Evolutionary conservation across 352 stramenopile genomes (phyloP), one percentile per base, ranked within the genome.

Genomic region (Blastocystis sp.): DNA sequence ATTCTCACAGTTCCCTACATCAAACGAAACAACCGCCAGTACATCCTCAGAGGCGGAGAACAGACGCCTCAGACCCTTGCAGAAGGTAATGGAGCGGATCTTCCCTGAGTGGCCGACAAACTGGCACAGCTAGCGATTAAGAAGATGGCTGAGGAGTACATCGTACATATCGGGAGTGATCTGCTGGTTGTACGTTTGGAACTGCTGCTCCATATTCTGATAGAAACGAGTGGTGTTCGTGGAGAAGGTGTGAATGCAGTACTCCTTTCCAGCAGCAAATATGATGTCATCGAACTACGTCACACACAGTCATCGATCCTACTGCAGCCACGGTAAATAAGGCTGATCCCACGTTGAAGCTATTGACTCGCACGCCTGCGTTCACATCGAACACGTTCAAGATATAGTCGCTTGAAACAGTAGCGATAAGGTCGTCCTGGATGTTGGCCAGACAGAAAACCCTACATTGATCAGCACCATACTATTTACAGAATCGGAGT

Each of bases 221-320:
- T 87, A 87, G 53, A 59, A 87, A 23, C 76, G 76, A 15, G 29
- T 2, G 13, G 11, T 3, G 26, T 87, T 77, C 39, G 68, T 23
- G 29, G 45, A 75, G 43, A 76, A 87, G 15, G 29, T 29, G 39
- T 87, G 59, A 39, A 87, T 59, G 29, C n/a, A 39, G 41, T 87
- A 87, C 43, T 87, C 76, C 59, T 76, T 76, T 80, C 76, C 76
- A 13, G 76, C 63, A 39, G 63, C 76, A 41, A 87, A 87, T 5
- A 87, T 23, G 3, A 87, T n/a, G 53, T 77, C 76, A 18, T 87
- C 54, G 11, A 26, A 18, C 76, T 87, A 37, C 43, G 29, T 13
- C 9, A 23, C 5, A 75, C 9, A 9, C 47, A 6, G 9, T n/a
- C 15, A 47, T 43, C 6, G 75, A 8, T 6, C 43, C 4, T 23